Conservation (phyloP, 345 rosid species). For the rapeseed (Brassica napus) region DNA sequence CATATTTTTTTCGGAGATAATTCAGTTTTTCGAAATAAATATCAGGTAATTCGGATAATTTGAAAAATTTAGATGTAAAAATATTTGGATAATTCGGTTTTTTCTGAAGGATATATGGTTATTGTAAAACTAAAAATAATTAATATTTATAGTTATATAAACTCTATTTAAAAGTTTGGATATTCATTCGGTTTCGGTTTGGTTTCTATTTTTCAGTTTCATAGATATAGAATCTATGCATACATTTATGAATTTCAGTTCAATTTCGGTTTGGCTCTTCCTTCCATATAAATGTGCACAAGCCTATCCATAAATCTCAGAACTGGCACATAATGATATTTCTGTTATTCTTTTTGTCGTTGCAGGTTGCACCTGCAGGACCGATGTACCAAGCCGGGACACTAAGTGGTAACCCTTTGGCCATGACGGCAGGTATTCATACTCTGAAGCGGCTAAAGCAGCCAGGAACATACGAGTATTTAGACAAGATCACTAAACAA, state of each 20-base stretch:
- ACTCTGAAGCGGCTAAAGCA: slow-evolving; percentile 69
- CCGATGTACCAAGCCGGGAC: slow-evolving; percentile 99
- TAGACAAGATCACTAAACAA: slow-evolving; percentile 70
- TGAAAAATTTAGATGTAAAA: too few relatives aligned
- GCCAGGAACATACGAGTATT: slow-evolving; percentile 77
- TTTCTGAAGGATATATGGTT: too few relatives aligned
- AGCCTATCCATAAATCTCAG: too few relatives aligned
- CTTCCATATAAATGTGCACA: too few relatives aligned
- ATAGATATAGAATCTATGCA: neutral
- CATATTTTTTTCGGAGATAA: neutral
- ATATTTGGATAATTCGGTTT: too few relatives aligned
- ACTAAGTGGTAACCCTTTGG: slow-evolving; percentile 92
- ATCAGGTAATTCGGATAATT: too few relatives aligned
- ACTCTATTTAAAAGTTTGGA: too few relatives aligned
- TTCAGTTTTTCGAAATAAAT: neutral
- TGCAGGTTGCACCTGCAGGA: slow-evolving; percentile 84
- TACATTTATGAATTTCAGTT: neutral
- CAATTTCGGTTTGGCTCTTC: neutral
- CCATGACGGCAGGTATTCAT: slow-evolving; percentile 92
- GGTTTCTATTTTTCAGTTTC: neutral
- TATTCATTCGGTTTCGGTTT: neutral
- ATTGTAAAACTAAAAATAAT: too few relatives aligned
- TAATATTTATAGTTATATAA: too few relatives aligned
- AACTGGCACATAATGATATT: neutral
- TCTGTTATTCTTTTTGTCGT: neutral